These are phyloP conservation scores for Colletotrichum sp. DNA, from an alignment of 2,329 filamentous ascomycete genomes.

Conservation along the genomic window DNA sequence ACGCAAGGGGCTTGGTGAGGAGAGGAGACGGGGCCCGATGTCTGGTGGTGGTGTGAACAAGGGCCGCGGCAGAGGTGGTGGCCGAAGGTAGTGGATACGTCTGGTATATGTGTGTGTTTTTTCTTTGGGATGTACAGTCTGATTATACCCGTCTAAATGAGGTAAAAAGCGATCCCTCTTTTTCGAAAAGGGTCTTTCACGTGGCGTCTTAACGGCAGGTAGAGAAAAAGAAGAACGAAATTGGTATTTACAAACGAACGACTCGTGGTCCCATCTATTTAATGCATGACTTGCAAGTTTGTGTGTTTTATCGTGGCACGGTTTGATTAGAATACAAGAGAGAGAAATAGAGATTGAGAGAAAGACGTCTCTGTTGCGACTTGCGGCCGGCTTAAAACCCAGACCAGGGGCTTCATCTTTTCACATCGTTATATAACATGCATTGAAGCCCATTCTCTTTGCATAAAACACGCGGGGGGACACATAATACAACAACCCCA, in stretches of 20 bases:
- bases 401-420: constrained; percentile 7
- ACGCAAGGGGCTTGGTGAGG: constrained; percentile 54
- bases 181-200: not conserved
- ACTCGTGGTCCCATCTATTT: not conserved
- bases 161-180: constrained; percentile 13
- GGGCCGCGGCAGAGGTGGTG: constrained; percentile 3
- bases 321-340: not conserved
- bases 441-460: not conserved
- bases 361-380: constrained; percentile 8
- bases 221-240: constrained; percentile 9
- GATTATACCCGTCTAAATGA: constrained; percentile 23
- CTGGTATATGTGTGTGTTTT: not conserved
- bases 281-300: not conserved
- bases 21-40: constrained; percentile 44
- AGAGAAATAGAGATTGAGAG: not conserved
- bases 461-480: not conserved
- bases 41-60: constrained; percentile 17
- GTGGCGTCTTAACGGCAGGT: constrained; percentile 14
- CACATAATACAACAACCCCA: not conserved
- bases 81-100: constrained; percentile 16
- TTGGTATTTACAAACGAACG: constrained; percentile 13
- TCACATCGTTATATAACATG: constrained; percentile 1
- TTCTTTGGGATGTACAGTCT: constrained; percentile 17
- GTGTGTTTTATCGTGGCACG: not conserved
- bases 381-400: constrained; percentile 7